Percentiles rank a stretch among this genome's conserved stretches.
Evolutionary conservation across 2,329 filamentous ascomycete genomes (phyloP).

Genomic region (Phyllachora maydis): DNA sequence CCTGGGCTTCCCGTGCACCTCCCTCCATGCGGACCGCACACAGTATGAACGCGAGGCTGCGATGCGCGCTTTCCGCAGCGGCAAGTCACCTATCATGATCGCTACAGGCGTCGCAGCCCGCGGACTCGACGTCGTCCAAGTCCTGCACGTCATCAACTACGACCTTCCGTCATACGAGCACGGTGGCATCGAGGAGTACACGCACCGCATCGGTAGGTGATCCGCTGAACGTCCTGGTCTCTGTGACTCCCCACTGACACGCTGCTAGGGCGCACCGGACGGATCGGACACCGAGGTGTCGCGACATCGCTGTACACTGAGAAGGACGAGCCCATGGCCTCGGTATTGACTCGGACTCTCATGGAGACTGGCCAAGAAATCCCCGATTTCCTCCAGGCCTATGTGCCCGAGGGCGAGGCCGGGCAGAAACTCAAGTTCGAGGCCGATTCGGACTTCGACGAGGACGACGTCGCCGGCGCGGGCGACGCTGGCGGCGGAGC

Average conservation of each 20-base stretch:
- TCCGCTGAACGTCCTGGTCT: not conserved
- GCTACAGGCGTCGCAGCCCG: conserved; percentile 75
- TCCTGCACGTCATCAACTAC: conserved; percentile 86
- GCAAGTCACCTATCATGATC: conserved; percentile 58
- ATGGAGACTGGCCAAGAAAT: conserved; percentile 60
- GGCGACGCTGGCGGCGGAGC: conserved; percentile 5
- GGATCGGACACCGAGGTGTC: conserved; percentile 71
- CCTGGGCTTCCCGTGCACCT: conserved; percentile 57
- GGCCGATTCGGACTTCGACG: conserved; percentile 31
- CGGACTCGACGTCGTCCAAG: conserved; percentile 71
- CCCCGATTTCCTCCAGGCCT: conserved; percentile 59
- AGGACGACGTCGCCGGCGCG: conserved; percentile 4
- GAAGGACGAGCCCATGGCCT: conserved; percentile 49
- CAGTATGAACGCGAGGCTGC: conserved; percentile 86
- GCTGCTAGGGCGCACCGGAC: conserved; percentile 66
- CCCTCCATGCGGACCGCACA: conserved; percentile 72
- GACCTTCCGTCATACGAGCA: conserved; percentile 56
- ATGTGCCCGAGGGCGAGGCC: conserved; percentile 34
- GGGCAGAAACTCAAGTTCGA: conserved; percentile 29
- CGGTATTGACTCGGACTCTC: conserved; percentile 59
- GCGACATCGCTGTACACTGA: conserved; percentile 83
- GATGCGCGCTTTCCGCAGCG: conserved; percentile 64
- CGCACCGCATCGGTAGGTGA: conserved; percentile 69
- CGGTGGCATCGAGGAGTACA: conserved; percentile 86
- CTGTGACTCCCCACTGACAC: conserved; percentile 1